Conservation (phyloP, 139 green algal genomes). For the Haematococcus sp. region DNA sequence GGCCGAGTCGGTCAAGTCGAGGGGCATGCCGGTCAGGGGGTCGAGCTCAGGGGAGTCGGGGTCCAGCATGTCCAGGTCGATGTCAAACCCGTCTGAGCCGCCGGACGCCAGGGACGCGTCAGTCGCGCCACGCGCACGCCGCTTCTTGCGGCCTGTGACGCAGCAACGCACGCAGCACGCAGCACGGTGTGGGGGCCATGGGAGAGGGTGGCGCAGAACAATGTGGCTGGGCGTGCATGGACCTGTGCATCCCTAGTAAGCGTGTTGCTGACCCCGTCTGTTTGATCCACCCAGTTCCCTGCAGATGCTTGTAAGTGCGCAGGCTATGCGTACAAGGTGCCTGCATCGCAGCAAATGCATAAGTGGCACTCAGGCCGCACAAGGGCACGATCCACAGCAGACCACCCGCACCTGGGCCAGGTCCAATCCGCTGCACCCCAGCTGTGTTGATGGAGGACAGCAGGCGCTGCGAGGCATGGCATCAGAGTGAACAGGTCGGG, state of each 20-base stretch:
- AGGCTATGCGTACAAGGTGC: no score
- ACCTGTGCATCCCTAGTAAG: no score
- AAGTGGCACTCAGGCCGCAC: no score
- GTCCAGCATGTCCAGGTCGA: constrained; percentile 1
- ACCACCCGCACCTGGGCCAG: constrained; percentile 19
- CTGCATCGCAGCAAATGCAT: no score
- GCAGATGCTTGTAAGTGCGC: no score
- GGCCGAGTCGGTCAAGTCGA: neutral
- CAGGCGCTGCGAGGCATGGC: constrained; percentile 16
- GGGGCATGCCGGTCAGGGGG: constrained; percentile 1
- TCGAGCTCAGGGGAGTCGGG: constrained; percentile 15
- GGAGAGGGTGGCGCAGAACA: neutral
- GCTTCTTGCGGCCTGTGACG: constrained; percentile 50
- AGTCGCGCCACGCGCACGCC: constrained; percentile 25
- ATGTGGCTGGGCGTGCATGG: no score
- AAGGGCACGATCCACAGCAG: no score
- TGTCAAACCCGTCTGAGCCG: constrained; percentile 10
- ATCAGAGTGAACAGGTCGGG: no score
- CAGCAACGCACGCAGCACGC: neutral
- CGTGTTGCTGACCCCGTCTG: no score
- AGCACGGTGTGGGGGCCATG: constrained; percentile 1
- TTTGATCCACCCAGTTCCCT: no score
- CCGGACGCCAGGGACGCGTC: neutral
- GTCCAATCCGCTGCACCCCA: constrained; percentile 35
- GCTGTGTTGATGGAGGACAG: constrained; percentile 19